Evolutionary conservation across 129 eudicot genomes (phyloP).

Genomic region (Scalesia atractyloides): DNA sequence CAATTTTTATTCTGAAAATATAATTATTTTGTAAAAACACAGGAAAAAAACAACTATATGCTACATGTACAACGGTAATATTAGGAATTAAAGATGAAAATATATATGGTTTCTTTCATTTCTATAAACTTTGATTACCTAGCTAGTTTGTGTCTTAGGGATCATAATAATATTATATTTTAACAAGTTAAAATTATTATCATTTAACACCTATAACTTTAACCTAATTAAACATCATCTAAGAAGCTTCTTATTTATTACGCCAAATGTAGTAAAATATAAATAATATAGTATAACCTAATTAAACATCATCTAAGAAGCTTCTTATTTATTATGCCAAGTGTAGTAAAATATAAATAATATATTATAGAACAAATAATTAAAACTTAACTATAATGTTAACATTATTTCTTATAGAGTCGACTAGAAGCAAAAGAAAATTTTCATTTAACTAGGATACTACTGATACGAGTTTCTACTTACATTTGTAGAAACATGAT

Average conservation of each 20-base stretch:
- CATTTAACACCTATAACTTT: background rate
- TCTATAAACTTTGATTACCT: background rate
- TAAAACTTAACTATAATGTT: background rate
- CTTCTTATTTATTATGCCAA: background rate
- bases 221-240: background rate
- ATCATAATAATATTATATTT: background rate
- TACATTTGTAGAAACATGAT: background rate
- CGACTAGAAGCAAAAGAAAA: background rate
- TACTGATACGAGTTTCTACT: background rate
- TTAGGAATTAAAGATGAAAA: background rate
- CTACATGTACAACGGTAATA: background rate
- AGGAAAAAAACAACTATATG: background rate
- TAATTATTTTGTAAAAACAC: background rate
- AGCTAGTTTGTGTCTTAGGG: background rate
- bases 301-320: background rate
- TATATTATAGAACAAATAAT: background rate
- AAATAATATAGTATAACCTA: no score
- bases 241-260: background rate
- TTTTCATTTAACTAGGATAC: background rate
- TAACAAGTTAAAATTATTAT: background rate
- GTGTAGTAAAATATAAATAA: background rate
- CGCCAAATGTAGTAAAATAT: background rate
- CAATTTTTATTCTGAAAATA: background rate
- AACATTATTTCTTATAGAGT: background rate
- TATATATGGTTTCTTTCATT: background rate